Base-by-base conservation (phyloP, 305 asterid genomes). In the Lippia alba region DNA sequence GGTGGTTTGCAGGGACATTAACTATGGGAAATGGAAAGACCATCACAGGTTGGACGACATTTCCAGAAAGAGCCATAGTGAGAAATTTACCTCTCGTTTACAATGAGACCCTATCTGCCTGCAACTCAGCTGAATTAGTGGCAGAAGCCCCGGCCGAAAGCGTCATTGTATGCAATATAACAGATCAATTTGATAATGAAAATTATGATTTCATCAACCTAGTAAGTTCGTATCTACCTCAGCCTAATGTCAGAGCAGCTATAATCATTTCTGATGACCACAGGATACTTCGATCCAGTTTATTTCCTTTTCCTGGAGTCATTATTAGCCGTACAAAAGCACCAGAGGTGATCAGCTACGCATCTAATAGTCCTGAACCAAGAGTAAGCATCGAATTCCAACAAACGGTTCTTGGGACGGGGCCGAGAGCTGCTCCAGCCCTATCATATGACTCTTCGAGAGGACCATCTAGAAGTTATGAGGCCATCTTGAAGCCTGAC, bases 261-360 rank as follows among this genome's bases (percentile, higher is more conserved):
- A 41, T 79, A 53, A 53, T 79, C 59, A 74, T 82, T 17, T 19
- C 82, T 6, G 82, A 84, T 16, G 82, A 75, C 7, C 46, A 69
- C 3, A 18, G 49, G 0, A 48, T 72, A 12, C 54, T 61, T 14
- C 69, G 77, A 56, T 48, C 73, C 12, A 60, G 19, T 4, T 4
- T 41, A 8, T 71, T 78, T 69, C 71, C 84, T 7, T 67, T 9
- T 11, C 87, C 89, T 0, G 87, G 76, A 15, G 80, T 81, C 1
- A 83, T 81, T 14, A 78, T 86, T 18, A 66, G 45, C 53, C 79
- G 80, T 0, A 45, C n/a, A 12, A 76, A 86, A 61, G 89, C 77
- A 40, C 24, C 6, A n/a, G 74, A 64, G 0, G 79, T 86, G 53
- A 67, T 72, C 65, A 50, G 32, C 0, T 86, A 86, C 11, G 83